Base-by-base conservation (phyloP, 352 stramenopile genomes). In the Phytophthora litchii region DNA sequence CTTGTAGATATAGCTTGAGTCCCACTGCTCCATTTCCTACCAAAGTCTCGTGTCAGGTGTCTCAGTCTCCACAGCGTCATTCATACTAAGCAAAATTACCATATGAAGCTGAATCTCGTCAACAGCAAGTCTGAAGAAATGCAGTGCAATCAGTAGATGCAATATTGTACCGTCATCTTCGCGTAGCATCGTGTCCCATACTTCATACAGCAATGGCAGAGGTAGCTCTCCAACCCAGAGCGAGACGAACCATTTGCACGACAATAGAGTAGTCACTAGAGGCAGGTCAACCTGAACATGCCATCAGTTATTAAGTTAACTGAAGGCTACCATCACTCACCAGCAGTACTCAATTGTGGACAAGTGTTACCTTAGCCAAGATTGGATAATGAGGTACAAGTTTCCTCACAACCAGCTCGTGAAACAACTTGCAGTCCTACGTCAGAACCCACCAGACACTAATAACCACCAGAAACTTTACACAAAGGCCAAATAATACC, bases 211-310 rank as follows among this genome's bases (percentile, higher is more conserved):
- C 43, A 88, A 37, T 9, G 60, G 32, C 7, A 70, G 27, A 6
- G 80, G 78, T 5, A 90, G 49, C 49, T 89, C 74, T 19, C 78
- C 78, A 17, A 92, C 80, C 78, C 80, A 92, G 3, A 92, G 43
- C 6, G 78, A 76, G 4, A 92, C 78, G 32, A 90, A 92, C 83
- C 83, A 92, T 62, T 92, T 92, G 66, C 73, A 90, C 23, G 76
- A 80, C 7, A 92, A 54, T 16, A 92, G 48, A 23, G 80, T 88
- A 13, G 80, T 76, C 21, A 92, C 59, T 19, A 88, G 63, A 31
- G 67, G 60, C 21, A 91, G 52, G 36, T 91, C 79, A 48, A 80
- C 49, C 79, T 89, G 43, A 37, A 35, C 34, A 51, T 17, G 27
- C n/a, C 10, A 35, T 32, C 16, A 36, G 14, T 27, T 27, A 27